Conservation (phyloP, 1,284 basidiomycete species). For the Nidula niveotomentosa region DNA sequence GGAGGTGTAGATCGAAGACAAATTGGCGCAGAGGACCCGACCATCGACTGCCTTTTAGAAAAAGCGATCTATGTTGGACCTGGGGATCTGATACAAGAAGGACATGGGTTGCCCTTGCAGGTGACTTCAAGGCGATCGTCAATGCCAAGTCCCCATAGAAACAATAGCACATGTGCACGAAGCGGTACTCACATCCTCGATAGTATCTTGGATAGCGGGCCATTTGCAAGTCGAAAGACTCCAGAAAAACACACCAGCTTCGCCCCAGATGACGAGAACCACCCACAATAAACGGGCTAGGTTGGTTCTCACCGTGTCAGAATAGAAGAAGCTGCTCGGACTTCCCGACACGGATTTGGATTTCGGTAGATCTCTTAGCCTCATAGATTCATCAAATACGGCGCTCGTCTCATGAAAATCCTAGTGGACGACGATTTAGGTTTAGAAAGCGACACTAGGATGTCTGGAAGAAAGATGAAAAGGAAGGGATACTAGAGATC, state of each 20-base stretch:
- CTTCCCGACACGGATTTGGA: constrained; percentile 8
- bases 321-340: constrained; percentile 28
- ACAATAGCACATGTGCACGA: neutral
- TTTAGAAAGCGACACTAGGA: too few relatives aligned
- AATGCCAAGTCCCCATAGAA: constrained; percentile 4
- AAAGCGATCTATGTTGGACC: constrained; percentile 54
- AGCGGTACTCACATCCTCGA: constrained; percentile 17
- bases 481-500: too few relatives aligned
- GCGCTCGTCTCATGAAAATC: too few relatives aligned
- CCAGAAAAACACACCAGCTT: constrained; percentile 56
- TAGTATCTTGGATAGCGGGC: constrained; percentile 34
- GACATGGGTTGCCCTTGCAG: constrained; percentile 44
- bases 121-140: constrained; percentile 5
- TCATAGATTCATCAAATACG: constrained; percentile 17
- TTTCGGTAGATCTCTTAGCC: constrained; percentile 21
- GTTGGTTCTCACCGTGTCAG: constrained; percentile 35
- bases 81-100: constrained; percentile 81
- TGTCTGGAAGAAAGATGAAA: too few relatives aligned
- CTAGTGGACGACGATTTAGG: too few relatives aligned
- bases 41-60: constrained; percentile 37
- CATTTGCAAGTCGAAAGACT: constrained; percentile 50
- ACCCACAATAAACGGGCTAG: constrained; percentile 58
- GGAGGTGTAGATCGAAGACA: constrained; percentile 68
- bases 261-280: constrained; percentile 64
- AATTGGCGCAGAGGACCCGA: constrained; percentile 45